Conservation (phyloP, 352 stramenopile genomes). For the Pythium coloratum region DNA sequence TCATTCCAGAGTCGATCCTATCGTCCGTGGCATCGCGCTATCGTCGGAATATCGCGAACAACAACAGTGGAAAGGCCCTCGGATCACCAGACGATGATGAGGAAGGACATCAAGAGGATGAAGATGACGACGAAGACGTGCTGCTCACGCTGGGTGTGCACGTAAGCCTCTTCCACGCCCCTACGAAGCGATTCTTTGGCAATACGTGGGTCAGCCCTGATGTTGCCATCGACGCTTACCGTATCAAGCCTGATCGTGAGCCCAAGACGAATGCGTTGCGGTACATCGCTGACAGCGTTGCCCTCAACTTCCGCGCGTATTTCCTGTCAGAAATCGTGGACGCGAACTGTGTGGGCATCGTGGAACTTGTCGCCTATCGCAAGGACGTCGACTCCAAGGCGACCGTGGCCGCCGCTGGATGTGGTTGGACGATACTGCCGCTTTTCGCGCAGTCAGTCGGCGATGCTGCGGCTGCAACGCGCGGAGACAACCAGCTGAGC, state of each 20-base stretch:
- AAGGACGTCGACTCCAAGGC: conserved; percentile 82
- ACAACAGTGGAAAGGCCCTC: conserved; percentile 20
- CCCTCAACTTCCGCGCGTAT: conserved; percentile 76
- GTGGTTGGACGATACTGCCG: conserved; percentile 92
- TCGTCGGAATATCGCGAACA: conserved; percentile 13
- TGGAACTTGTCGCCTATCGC: conserved; percentile 92
- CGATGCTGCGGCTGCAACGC: conserved; percentile 5
- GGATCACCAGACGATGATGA: conserved; percentile 8
- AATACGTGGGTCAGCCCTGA: conserved; percentile 89
- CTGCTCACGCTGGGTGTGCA: conserved; percentile 74
- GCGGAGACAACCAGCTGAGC: conserved; percentile 12
- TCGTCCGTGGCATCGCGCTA: background rate
- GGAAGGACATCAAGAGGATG: conserved; percentile 27
- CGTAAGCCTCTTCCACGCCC: conserved; percentile 88
- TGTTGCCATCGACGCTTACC: conserved; percentile 45
- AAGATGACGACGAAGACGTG: conserved; percentile 46
- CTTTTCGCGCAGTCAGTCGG: conserved; percentile 63
- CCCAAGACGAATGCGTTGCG: conserved; percentile 45
- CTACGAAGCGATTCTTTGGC: conserved; percentile 89
- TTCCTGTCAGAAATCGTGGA: conserved; percentile 88
- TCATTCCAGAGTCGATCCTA: conserved; percentile 56
- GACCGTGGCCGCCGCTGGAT: conserved; percentile 73
- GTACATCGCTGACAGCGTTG: conserved; percentile 51
- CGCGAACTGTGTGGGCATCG: conserved; percentile 88
- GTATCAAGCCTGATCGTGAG: conserved; percentile 53